These are phyloP conservation scores for Dactylellina parvicollis DNA, from an alignment of 2,329 filamentous ascomycete species.

Conservation along the genomic window DNA sequence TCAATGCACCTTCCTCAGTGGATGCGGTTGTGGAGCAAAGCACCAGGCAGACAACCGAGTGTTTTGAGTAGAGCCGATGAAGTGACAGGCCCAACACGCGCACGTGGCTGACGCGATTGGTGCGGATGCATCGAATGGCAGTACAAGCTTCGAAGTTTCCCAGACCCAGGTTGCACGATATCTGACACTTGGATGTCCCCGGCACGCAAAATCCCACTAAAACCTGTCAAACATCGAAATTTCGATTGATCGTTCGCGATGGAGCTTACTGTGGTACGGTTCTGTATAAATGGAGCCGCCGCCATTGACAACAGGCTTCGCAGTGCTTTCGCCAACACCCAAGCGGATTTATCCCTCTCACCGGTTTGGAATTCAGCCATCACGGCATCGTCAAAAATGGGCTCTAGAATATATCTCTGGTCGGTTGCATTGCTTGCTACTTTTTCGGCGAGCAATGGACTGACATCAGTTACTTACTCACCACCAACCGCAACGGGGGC, in stretches of 20 bases:
- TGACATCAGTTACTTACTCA: slow-evolving; percentile 4
- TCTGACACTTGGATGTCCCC: not conserved
- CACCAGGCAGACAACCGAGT: slow-evolving; percentile 27
- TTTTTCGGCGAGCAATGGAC: slow-evolving; percentile 3
- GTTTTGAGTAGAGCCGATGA: not conserved
- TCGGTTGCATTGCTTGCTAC: slow-evolving; percentile 11
- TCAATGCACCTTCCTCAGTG: not conserved
- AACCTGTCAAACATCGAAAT: not conserved
- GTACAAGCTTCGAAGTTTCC: not conserved
- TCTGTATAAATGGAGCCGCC: slow-evolving; percentile 11
- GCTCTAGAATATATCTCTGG: slow-evolving; percentile 14
- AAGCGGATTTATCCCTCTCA: not conserved
- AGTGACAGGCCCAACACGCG: slow-evolving; percentile 26
- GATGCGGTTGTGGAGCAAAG: not conserved
- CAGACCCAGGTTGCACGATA: not conserved
- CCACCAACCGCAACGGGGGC: slow-evolving; percentile 30
- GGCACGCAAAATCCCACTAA: not conserved
- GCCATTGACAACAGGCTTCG: too few relatives aligned
- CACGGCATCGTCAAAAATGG: slow-evolving; percentile 10
- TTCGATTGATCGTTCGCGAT: not conserved
- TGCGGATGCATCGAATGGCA: slow-evolving; percentile 1
- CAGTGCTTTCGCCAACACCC: not conserved
- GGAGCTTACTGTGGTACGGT: not conserved
- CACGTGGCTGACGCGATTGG: slow-evolving; percentile 37
- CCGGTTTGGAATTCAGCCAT: not conserved